Percentiles rank a stretch among this genome's conserved stretches.
phyloP scores from a whole-genome alignment of 2,329 filamentous ascomycete genomes.

The Phaeosphaeriaceae sp. region DNA sequence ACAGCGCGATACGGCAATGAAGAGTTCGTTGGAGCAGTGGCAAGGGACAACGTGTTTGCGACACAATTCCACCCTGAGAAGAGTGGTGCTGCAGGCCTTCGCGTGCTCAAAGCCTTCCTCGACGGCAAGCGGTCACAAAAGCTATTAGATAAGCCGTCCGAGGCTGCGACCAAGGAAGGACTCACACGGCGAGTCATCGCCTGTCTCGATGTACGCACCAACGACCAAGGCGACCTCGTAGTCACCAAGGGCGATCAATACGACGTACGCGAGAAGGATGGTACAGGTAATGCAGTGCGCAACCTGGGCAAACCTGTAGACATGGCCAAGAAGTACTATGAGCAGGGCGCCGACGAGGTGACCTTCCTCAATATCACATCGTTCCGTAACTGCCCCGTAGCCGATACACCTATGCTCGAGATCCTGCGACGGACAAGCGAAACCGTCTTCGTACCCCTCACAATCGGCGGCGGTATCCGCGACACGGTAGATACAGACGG shows the following conservation, averaged over 20 bases:
- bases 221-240: conserved; percentile 92
- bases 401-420: conserved; percentile 95
- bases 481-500: conserved; percentile 91
- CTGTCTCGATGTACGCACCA: conserved; percentile 92
- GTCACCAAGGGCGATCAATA: conserved; percentile 99
- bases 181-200: conserved; percentile 94
- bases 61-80: conserved; percentile 99
- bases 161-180: conserved; percentile 62
- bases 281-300: conserved; percentile 69
- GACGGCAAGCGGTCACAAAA: conserved; percentile 69
- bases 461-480: conserved; percentile 92
- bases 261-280: conserved; percentile 89
- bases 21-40: conserved; percentile 89
- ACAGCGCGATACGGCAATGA: conserved; percentile 87
- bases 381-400: conserved; percentile 92
- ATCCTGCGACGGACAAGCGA: conserved; percentile 84
- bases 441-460: conserved; percentile 94
- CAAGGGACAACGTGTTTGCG: conserved; percentile 82
- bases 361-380: conserved; percentile 98
- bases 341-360: conserved; percentile 94
- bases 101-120: conserved; percentile 85
- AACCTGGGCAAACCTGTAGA: conserved; percentile 98
- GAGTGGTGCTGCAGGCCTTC: conserved; percentile 85
- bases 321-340: conserved; percentile 92
- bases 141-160: conserved; percentile 53